These are phyloP conservation scores for Raddia distichophylla DNA, from an alignment of 176 grass and related monocot species.

Conservation along the genomic window DNA sequence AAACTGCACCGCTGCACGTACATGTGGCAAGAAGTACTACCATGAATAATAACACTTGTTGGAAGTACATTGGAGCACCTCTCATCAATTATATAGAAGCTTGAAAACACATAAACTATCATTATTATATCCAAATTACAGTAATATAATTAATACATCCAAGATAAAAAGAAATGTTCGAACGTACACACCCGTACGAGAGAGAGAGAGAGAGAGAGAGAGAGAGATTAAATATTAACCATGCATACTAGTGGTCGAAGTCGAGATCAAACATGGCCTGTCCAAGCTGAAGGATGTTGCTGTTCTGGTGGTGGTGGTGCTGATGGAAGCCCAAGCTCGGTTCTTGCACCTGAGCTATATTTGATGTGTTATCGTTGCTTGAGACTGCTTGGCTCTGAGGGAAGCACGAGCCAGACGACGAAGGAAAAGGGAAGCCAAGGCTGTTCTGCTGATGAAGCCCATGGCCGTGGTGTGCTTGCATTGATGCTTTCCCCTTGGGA, in stretches of 20 bases:
- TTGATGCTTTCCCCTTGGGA: constrained; percentile 63
- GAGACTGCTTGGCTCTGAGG: constrained; percentile 48
- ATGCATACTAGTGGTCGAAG: constrained; percentile 59
- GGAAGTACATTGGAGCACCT: not conserved
- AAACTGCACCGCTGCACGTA: constrained; percentile 24
- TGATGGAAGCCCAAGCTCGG: constrained; percentile 51
- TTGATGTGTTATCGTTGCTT: constrained; percentile 49
- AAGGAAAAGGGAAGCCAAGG: constrained; percentile 55
- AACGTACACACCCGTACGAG: constrained; percentile 25
- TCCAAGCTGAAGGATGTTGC: constrained; percentile 64
- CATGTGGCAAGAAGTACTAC: not conserved
- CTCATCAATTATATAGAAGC: constrained; percentile 22
- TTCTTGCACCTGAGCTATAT: constrained; percentile 56
- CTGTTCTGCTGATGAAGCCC: constrained; percentile 45
- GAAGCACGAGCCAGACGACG: constrained; percentile 53
- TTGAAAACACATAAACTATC: constrained; percentile 43
- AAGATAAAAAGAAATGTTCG: constrained; percentile 36
- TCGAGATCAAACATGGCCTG: constrained; percentile 73
- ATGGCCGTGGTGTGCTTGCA: constrained; percentile 40
- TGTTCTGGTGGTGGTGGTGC: constrained; percentile 48
- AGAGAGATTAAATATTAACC: constrained; percentile 25
- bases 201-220: not conserved
- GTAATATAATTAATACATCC: constrained; percentile 42
- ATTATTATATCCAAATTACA: constrained; percentile 59
- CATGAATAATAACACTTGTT: constrained; percentile 4